phyloP scores from a whole-genome alignment of 2,329 filamentous ascomycete genomes.

The Diaporthe citri region DNA sequence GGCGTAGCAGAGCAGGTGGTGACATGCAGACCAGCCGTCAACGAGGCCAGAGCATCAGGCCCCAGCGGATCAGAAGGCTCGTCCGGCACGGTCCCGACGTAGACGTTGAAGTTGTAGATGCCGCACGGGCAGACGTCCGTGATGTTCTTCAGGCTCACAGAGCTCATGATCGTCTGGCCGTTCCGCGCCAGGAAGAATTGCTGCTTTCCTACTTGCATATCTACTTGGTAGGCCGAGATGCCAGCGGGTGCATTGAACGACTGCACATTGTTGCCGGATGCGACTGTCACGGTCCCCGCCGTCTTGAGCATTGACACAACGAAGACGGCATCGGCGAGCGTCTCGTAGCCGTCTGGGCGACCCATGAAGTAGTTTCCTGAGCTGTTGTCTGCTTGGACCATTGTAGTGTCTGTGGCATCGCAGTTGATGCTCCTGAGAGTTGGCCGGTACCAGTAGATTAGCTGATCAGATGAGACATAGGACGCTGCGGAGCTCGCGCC shows the following conservation, averaged over 20 bases:
- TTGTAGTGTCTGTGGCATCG: constrained; percentile 65
- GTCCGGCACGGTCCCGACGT: constrained; percentile 63
- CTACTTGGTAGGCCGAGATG: constrained; percentile 57
- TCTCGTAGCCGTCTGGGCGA: constrained; percentile 62
- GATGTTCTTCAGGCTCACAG: constrained; percentile 63
- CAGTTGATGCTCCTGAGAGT: constrained; percentile 60
- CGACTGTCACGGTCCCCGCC: constrained; percentile 58
- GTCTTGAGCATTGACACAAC: constrained; percentile 63
- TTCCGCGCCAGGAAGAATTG: constrained; percentile 59
- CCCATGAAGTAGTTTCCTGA: constrained; percentile 66
- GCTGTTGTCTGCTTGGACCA: constrained; percentile 56
- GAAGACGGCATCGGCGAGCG: constrained; percentile 63
- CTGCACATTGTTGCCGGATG: constrained; percentile 57
- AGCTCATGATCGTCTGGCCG: constrained; percentile 56
- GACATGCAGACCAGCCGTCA: constrained; percentile 48
- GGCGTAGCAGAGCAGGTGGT: constrained; percentile 45
- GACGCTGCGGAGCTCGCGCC: constrained; percentile 51
- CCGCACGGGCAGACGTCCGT: constrained; percentile 62
- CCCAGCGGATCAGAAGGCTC: constrained; percentile 52
- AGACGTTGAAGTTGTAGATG: constrained; percentile 70
- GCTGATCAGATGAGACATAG: constrained; percentile 60
- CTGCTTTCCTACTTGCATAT: constrained; percentile 62
- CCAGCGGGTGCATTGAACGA: constrained; percentile 61
- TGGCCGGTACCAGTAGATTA: constrained; percentile 69
- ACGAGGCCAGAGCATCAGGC: constrained; percentile 48